Base-by-base conservation (phyloP, 768 basidiomycete species). In the Boletellus ananas region DNA sequence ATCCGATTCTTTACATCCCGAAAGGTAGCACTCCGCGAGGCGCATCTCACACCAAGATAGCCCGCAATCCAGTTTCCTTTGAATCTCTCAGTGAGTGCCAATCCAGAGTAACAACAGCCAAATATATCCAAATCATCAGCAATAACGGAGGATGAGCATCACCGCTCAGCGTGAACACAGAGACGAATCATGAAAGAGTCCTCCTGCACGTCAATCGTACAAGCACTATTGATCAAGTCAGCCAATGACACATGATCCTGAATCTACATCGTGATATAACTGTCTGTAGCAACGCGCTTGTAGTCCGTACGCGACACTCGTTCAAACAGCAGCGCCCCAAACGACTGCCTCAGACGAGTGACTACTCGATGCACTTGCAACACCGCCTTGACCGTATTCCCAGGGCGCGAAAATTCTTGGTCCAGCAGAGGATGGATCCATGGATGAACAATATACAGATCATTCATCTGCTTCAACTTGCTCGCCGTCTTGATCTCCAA, bases 271-370 rank as follows among this genome's bases (percentile, higher is more conserved):
- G 9, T 46, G 7, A 55, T 50, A n/a, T 52, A 41, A n/a, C 23
- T 6, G 16, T 62, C 48, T 11, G 56, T 29, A 0, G 60, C 60
- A 1, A 62, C 49, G 2, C 56, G 53, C 23, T n/a, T 45, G n/a
- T 61, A 52, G n/a, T 43, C 45, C 0, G 16, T 34, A 4, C 33
- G 37, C 4, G 33, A 21, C 6, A 43, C 2, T 3, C 35, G 47
- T 1, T 11, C 23, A 2, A 59, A 34, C 23, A 61, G 39, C 8
- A 60, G 36, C 7, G 44, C 33, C 0, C 58, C 40, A n/a, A 58
- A 58, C 1, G 36, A 17, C 14, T 52, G 50, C 6, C 17, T 38
- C 5, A 57, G 35, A 11, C 56, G 48, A 6, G 36, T 42, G 13
- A 54, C 21, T 0, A 47, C 10, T 4, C 57, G 41, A 1, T 38